These are phyloP conservation scores for Sorghum bicolor DNA, from an alignment of 176 grass and related monocot genomes.

Conservation along the genomic window DNA sequence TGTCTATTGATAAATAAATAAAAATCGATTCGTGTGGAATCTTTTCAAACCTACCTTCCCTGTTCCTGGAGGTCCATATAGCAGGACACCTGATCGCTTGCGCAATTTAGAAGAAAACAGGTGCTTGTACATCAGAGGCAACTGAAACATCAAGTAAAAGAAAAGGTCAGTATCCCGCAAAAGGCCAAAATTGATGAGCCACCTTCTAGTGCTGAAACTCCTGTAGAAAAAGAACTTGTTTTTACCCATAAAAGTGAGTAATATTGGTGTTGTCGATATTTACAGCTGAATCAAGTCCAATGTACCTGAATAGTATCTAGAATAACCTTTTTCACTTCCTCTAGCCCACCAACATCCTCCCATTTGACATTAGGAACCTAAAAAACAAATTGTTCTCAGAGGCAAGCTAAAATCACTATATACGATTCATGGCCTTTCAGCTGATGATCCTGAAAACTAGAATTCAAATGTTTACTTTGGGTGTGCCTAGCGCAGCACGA, in stretches of 20 bases:
- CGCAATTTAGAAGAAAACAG: conserved; percentile 91
- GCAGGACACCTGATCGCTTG: conserved; percentile 76
- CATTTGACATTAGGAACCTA: conserved; percentile 98
- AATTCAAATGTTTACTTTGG: conserved; percentile 62
- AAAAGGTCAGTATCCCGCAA: conserved; percentile 26
- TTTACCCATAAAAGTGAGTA: neutral
- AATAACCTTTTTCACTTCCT: conserved; percentile 99
- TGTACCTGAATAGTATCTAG: conserved; percentile 94
- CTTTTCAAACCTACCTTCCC: conserved; percentile 65
- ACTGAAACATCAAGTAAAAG: conserved; percentile 43
- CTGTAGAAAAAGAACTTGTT: neutral
- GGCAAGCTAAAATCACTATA: conserved; percentile 17
- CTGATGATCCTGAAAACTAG: conserved; percentile 15
- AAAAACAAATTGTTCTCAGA: neutral
- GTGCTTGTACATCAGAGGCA: conserved; percentile 91
- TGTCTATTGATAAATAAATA: neutral
- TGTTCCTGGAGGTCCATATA: conserved; percentile 94
- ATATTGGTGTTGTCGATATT: neutral
- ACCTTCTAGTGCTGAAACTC: conserved; percentile 22
- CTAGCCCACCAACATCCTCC: conserved; percentile 98
- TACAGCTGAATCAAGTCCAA: neutral
- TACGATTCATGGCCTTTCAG: neutral
- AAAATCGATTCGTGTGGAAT: neutral
- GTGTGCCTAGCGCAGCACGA: conserved; percentile 86
- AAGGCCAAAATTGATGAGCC: neutral